Conservation (phyloP, 371 early-diverging fungal species). For the Lichtheimia corymbifera region DNA sequence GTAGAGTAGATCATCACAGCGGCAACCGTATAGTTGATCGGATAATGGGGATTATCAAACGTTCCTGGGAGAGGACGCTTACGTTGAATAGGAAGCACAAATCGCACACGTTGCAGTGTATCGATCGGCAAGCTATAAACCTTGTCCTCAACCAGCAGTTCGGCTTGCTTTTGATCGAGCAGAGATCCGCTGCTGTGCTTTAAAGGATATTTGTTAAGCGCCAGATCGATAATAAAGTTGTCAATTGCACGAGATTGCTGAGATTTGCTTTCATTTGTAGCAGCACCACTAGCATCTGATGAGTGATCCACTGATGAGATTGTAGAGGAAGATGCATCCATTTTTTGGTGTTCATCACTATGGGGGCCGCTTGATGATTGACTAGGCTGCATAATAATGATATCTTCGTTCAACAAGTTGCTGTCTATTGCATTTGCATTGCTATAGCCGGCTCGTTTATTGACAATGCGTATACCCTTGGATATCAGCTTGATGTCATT, state of each 20-base stretch:
- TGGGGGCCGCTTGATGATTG: no score
- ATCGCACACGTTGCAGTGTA: constrained; percentile 11
- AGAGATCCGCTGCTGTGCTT: no score
- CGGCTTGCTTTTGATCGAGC: no score
- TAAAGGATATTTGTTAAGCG: no score
- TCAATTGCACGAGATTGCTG: no score
- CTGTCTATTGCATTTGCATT: not conserved
- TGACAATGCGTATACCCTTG: constrained; percentile 17
- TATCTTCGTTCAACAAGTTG: not conserved
- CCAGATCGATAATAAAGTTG: no score
- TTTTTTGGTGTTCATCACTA: no score
- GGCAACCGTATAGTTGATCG: constrained; percentile 8
- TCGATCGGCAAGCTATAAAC: not conserved
- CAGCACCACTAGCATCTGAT: no score
- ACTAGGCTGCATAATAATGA: not conserved
- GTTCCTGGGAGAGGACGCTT: constrained; percentile 14
- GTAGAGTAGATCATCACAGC: constrained; percentile 14
- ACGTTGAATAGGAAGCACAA: constrained; percentile 11
- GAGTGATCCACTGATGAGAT: no score
- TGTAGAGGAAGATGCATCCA: no score
- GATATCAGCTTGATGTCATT: constrained; percentile 14
- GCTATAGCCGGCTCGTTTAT: constrained; percentile 1
- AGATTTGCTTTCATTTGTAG: no score
- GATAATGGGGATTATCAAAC: constrained; percentile 12
- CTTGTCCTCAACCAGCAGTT: constrained; percentile 1